Evolutionary conservation across 2,329 filamentous ascomycete species (phyloP).

Genomic region (Apiospora pterosperma): DNA sequence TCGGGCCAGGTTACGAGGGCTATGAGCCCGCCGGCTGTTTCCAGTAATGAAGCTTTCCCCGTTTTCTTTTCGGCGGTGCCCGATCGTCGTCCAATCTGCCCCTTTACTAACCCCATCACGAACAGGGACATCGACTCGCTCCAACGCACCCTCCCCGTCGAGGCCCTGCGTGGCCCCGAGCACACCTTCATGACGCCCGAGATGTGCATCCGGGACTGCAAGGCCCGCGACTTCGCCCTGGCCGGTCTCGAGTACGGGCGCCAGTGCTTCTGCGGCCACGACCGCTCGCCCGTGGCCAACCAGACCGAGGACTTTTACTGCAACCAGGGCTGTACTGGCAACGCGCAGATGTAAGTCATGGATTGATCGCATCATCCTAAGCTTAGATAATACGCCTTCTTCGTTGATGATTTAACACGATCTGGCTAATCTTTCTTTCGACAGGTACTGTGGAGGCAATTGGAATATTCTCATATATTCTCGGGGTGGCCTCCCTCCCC

Average conservation of each 20-base stretch:
- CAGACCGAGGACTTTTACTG: background rate
- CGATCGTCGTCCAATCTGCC: background rate
- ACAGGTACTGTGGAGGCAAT: background rate
- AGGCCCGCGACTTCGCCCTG: slow-evolving; percentile 13
- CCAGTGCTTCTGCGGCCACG: slow-evolving; percentile 25
- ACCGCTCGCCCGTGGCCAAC: background rate
- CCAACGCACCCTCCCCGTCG: background rate
- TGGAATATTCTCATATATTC: background rate
- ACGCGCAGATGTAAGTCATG: background rate
- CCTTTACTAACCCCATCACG: background rate
- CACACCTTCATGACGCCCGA: slow-evolving; percentile 20
- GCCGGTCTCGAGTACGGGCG: slow-evolving; percentile 21
- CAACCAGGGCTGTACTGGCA: background rate
- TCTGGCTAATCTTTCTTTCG: rapidly evolving
- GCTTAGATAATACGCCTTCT: background rate
- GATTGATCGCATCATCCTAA: background rate
- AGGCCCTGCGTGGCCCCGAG: background rate
- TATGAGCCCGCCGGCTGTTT: background rate
- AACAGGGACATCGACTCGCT: background rate
- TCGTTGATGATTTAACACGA: too few relatives aligned
- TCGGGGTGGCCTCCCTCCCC: background rate
- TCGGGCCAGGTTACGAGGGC: background rate
- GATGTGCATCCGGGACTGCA: slow-evolving; percentile 17
- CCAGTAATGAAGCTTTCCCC: background rate
- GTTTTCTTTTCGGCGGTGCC: background rate